Evolutionary conservation across 1,139 yeast species (phyloP).

Genomic region (Yamadazyma dendronema): DNA sequence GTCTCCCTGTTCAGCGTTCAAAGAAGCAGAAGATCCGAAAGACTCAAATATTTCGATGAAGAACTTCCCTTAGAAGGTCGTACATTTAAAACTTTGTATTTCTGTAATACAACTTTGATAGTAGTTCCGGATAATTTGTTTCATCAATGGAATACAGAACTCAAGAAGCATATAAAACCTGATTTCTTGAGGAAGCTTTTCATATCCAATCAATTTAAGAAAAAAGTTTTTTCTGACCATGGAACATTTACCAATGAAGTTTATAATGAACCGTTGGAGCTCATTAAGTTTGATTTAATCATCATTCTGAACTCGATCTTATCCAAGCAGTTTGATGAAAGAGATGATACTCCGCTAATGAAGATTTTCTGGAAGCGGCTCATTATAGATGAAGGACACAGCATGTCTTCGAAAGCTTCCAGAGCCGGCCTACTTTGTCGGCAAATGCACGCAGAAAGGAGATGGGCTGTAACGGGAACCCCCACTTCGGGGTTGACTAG

Average conservation of each 20-base stretch:
- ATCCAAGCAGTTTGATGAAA: conserved; percentile 32
- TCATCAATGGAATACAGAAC: conserved; percentile 63
- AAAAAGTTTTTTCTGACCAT: conserved; percentile 13
- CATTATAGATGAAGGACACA: conserved; percentile 75
- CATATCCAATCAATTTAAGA: conserved; percentile 33
- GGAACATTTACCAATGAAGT: conserved; percentile 21
- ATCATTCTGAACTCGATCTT: conserved; percentile 50
- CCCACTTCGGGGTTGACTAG: conserved; percentile 70
- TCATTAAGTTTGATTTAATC: conserved; percentile 50
- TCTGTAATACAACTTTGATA: conserved; percentile 56
- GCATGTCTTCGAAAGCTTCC: conserved; percentile 52
- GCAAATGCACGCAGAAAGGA: conserved; percentile 52
- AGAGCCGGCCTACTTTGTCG: conserved; percentile 49
- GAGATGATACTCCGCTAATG: conserved; percentile 31
- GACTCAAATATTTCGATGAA: conserved; percentile 12
- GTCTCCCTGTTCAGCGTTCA: conserved; percentile 20
- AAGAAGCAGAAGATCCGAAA: conserved; percentile 18
- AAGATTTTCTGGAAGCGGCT: conserved; percentile 63
- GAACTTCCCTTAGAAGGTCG: conserved; percentile 20
- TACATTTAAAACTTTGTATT: conserved; percentile 25
- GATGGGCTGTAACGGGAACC: conserved; percentile 76
- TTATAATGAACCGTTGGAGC: conserved; percentile 27
- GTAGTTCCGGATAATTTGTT: conserved; percentile 67
- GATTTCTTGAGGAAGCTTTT: conserved; percentile 34
- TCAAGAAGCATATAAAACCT: conserved; percentile 50